Base-by-base conservation (phyloP, 148 eudicot genomes). In the Rhododendron griersonianum region DNA sequence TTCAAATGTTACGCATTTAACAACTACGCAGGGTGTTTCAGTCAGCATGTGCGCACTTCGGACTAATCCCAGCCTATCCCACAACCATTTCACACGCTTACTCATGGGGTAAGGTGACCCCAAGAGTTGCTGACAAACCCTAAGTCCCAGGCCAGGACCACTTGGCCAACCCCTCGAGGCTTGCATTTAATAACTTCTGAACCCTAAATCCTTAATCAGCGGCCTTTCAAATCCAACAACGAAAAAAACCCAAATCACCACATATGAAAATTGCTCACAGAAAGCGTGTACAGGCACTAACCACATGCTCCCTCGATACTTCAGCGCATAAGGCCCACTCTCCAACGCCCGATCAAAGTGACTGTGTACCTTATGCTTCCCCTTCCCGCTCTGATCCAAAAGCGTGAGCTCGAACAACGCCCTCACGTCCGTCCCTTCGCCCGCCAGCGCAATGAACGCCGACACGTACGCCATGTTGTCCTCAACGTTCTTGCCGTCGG, bases 241-340 rank as follows among this genome's bases (percentile, higher is more conserved):
- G 57, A 53, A 33, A 18, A 37, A 81, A 61, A 5, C 67, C 71
- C 71, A 7, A 63, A 63, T 23, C 30, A 63, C 7, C 73, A n/a
- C 14, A n/a, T 10, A 25, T 10, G 10, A 67, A 71, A 30, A 71
- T n/a, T n/a, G 28, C 25, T 63, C 28, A 71, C 79, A 33, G 4
- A 37, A 35, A 74, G 16, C 1, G n/a, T 13, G 23, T 39, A 3
- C n/a, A 53, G 37, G 50, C 7, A 86, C 92, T 87, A 90, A 96
- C 99, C 99, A 96, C 99, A 96, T 96, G 91, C 99, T 96, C 57
- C 99, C 99, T 81, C 90, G 91, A 44, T 95, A 95, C 93, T 96
- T 96, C 33, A 96, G 86, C 28, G 96, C 91, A 86, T 96, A 96
- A 11, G 99, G 99, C 11, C 98, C 98, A 67, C 96, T 91, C 90